A percentile compares a stretch with the other conserved stretches of the same genome.
phyloP scores from a whole-genome alignment of 1,284 basidiomycete genomes.

The Chalciporus sp. region DNA sequence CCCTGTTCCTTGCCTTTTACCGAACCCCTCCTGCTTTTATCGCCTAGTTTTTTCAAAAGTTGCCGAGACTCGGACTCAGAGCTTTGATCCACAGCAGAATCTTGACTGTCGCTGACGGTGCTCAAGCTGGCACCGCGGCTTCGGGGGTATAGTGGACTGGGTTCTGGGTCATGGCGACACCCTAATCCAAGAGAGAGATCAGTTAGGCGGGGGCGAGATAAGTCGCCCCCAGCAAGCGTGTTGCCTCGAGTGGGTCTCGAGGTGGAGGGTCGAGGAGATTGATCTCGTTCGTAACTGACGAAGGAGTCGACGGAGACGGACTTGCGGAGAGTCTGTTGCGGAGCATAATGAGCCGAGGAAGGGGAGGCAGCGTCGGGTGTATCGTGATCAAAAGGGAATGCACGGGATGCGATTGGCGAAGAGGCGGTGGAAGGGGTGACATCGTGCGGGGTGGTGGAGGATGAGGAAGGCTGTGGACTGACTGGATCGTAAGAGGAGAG shows the following conservation, averaged over 20 bases:
- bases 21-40: slow-evolving; percentile 35
- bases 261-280: slow-evolving; percentile 30
- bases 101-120: slow-evolving; percentile 37
- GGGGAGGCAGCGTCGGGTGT: slow-evolving; percentile 15
- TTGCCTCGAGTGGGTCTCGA: slow-evolving; percentile 41
- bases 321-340: slow-evolving; percentile 54
- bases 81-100: slow-evolving; percentile 30
- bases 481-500: slow-evolving; percentile 8
- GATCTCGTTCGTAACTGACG: slow-evolving; percentile 47
- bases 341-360: slow-evolving; percentile 22
- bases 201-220: slow-evolving; percentile 20
- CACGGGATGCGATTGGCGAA: slow-evolving; percentile 21
- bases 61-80: slow-evolving; percentile 32
- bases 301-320: slow-evolving; percentile 78
- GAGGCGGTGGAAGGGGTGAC: slow-evolving; percentile 36
- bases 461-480: slow-evolving; percentile 12
- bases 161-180: slow-evolving; percentile 35
- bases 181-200: slow-evolving; percentile 28
- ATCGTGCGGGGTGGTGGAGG: slow-evolving; percentile 37
- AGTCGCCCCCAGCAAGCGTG: slow-evolving; percentile 24
- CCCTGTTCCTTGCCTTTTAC: slow-evolving; percentile 35
- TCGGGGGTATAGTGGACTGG: slow-evolving; percentile 41
- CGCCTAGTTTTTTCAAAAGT: slow-evolving; percentile 33
- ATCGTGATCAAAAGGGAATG: neutral
- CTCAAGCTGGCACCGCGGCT: slow-evolving; percentile 59